These are phyloP conservation scores for Rhodotorula toruloides DNA, from an alignment of 768 basidiomycete genomes.

Conservation along the genomic window DNA sequence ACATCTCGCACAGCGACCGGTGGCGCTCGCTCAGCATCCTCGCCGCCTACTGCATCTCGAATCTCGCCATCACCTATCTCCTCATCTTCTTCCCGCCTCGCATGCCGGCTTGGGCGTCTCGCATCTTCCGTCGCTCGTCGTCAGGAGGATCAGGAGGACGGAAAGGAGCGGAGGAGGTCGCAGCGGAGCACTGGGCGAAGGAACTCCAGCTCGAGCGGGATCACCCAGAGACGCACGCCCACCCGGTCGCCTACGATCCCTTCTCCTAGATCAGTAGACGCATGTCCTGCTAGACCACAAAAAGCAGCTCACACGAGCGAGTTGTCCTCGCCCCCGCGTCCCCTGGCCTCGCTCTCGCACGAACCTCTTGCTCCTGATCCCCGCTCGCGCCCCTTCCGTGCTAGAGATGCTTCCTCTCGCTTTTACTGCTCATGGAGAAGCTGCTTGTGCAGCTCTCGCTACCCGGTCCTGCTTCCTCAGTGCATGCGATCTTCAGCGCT, in stretches of 20 bases:
- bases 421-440: conserved; percentile 8
- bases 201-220: conserved; percentile 2
- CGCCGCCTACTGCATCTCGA: conserved; percentile 25
- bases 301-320: not conserved
- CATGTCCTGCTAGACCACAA: too few species aligned
- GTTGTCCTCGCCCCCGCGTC: too few species aligned
- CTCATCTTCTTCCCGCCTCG: conserved; percentile 28
- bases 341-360: too few species aligned
- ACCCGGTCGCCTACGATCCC: not conserved
- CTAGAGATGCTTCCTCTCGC: not conserved
- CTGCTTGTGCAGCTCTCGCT: conserved; percentile 33
- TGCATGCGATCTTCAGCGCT: conserved; percentile 26
- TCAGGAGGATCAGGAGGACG: too few species aligned
- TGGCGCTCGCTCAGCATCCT: conserved; percentile 23
- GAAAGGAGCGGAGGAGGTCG: conserved; percentile 7
- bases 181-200: conserved; percentile 10
- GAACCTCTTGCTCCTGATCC: not conserved
- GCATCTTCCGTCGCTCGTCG: not conserved
- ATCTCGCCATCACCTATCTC: conserved; percentile 27
- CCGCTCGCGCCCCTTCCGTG: too few species aligned
- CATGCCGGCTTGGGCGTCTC: not conserved
- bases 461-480: conserved; percentile 13
- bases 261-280: conserved; percentile 1
- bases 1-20: conserved; percentile 23
- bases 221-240: not conserved